These are phyloP conservation scores for Exobasidium rhododendri DNA, from an alignment of 1,284 basidiomycete genomes.

Conservation along the genomic window DNA sequence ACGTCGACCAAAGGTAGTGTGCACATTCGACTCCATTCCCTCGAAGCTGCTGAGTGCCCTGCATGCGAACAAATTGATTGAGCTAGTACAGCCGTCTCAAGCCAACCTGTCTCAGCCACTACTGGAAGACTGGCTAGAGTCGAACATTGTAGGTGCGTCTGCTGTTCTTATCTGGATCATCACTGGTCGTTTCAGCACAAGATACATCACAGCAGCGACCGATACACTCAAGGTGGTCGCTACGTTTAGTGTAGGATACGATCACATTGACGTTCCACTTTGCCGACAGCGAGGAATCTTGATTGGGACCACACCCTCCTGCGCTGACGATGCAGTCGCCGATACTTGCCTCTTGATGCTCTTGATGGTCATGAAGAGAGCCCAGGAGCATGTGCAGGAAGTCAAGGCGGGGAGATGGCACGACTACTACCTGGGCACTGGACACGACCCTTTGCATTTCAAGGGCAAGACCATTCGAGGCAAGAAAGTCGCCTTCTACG, in stretches of 20 bases:
- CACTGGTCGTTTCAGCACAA: background rate
- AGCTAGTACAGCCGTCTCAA: background rate
- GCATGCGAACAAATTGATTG: background rate
- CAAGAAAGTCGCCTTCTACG: background rate
- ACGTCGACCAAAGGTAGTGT: background rate
- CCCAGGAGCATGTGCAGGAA: background rate
- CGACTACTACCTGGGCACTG: background rate
- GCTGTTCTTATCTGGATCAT: background rate
- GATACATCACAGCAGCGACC: background rate
- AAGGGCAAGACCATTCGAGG: background rate
- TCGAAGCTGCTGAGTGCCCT: background rate
- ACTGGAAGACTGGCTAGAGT: background rate
- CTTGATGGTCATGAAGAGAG: background rate
- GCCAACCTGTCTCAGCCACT: background rate
- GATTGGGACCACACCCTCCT: background rate
- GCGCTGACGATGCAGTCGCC: conserved; percentile 1
- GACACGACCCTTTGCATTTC: background rate
- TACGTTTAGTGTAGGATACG: conserved; percentile 3
- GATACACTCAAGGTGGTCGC: background rate
- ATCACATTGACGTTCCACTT: background rate
- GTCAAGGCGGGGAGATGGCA: background rate
- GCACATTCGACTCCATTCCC: background rate
- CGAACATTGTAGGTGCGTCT: background rate
- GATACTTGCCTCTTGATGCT: background rate
- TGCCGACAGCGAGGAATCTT: background rate